phyloP scores from a whole-genome alignment of 129 eudicot species.

The Glebionis coronaria region DNA sequence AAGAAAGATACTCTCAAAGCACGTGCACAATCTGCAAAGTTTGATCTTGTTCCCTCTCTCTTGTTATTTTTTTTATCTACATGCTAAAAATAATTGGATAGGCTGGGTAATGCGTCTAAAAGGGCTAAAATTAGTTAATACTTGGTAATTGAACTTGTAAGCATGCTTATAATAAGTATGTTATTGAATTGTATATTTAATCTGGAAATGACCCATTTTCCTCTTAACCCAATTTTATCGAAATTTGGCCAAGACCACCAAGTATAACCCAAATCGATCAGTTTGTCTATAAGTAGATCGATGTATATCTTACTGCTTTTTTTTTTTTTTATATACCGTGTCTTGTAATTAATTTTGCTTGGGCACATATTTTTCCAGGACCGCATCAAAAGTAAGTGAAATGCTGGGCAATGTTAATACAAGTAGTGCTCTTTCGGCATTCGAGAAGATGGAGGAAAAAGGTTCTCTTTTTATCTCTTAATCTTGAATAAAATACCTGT shows the following conservation, averaged over 20 bases:
- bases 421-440: conserved; percentile 96
- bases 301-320: too few relatives aligned
- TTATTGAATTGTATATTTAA: too few relatives aligned
- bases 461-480: conserved; percentile 35
- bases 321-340: background rate
- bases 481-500: background rate
- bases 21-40: conserved; percentile 99
- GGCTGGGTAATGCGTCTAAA: too few relatives aligned
- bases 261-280: too few relatives aligned
- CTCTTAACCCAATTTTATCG: too few relatives aligned
- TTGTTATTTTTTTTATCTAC: background rate
- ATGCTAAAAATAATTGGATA: too few relatives aligned
- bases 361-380: conserved; percentile 40
- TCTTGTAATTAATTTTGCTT: conserved; percentile 19
- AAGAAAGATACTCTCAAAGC: conserved; percentile 98
- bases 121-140: too few relatives aligned
- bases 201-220: too few relatives aligned
- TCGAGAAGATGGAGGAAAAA: conserved; percentile 98
- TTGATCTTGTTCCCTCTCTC: conserved; percentile 26
- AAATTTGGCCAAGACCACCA: too few relatives aligned
- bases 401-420: conserved; percentile 95
- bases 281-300: too few relatives aligned
- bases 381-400: conserved; percentile 88
- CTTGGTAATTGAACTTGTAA: too few relatives aligned
- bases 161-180: background rate